Percentiles rank a stretch among this genome's conserved stretches.
Conservation (phyloP, 2,329 filamentous ascomycete genomes). For the Aureobasidium sp. region DNA sequence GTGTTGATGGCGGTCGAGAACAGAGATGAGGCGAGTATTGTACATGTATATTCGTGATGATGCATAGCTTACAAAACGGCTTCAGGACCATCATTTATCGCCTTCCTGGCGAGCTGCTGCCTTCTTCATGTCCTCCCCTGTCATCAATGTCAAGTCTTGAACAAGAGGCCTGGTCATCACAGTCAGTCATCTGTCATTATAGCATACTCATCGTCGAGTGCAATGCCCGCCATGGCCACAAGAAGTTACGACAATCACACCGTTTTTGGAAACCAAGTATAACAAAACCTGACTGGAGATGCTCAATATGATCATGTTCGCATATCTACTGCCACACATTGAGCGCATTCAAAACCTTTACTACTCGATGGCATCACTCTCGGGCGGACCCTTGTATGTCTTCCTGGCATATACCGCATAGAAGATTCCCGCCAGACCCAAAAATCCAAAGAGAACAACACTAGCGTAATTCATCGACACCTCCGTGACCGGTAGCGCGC, state of each 20-base stretch:
- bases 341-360: background rate
- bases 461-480: conserved; percentile 51
- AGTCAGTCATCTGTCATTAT: background rate
- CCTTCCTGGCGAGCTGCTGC: background rate
- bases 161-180: background rate
- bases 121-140: background rate
- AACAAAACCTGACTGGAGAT: background rate
- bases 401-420: conserved; percentile 62
- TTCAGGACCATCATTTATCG: background rate
- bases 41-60: background rate
- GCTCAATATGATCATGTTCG: background rate
- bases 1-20: background rate
- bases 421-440: conserved; percentile 53
- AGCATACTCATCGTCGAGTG: too few species aligned
- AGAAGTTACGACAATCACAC: too few species aligned
- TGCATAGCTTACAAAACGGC: background rate
- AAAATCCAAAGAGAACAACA: conserved; percentile 63
- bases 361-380: conserved; percentile 7
- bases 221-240: too few species aligned
- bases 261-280: too few species aligned
- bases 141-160: too few species aligned
- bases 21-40: background rate
- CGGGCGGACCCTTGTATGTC: background rate
- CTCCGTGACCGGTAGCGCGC: conserved; percentile 44
- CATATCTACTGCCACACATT: background rate